These are phyloP conservation scores for Petunia hybrid DNA, from an alignment of 305 asterid genomes.

Conservation along the genomic window DNA sequence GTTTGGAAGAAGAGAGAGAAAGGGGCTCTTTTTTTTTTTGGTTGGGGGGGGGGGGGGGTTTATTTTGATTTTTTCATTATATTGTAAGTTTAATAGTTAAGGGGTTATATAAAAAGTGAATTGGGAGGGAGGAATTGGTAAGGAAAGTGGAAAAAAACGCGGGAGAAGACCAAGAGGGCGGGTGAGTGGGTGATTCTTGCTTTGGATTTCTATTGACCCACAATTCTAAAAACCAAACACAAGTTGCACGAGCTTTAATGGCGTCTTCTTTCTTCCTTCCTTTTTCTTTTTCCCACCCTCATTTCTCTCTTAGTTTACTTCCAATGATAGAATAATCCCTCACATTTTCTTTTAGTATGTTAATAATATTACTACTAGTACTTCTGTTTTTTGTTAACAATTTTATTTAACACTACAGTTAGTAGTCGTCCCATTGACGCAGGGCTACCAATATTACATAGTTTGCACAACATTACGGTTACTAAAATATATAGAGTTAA, in stretches of 20 bases:
- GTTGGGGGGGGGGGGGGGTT: conserved; percentile 3
- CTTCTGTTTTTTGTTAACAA: no score
- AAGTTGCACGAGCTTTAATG: not conserved
- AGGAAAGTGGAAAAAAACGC: conserved; percentile 22
- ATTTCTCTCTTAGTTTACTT: no score
- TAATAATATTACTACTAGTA: no score
- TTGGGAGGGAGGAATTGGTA: conserved; percentile 31
- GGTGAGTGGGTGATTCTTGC: not conserved
- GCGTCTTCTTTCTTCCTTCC: not conserved
- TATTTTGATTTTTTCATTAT: conserved; percentile 20
- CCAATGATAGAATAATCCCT: not conserved
- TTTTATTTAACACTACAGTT: no score
- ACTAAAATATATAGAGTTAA: no score
- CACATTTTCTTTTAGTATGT: not conserved
- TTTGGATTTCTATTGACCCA: not conserved
- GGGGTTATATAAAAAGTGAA: not conserved
- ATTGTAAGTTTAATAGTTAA: not conserved
- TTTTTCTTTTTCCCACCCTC: not conserved
- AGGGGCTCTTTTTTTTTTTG: conserved; percentile 28
- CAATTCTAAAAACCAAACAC: not conserved
- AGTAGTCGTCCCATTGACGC: no score
- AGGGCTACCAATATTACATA: no score
- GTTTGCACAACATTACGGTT: no score
- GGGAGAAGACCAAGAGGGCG: no score
- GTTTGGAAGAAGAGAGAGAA: conserved; percentile 32